Conservation (phyloP, 2,329 filamentous ascomycete genomes). For the Allantophomopsis cytisporea region DNA sequence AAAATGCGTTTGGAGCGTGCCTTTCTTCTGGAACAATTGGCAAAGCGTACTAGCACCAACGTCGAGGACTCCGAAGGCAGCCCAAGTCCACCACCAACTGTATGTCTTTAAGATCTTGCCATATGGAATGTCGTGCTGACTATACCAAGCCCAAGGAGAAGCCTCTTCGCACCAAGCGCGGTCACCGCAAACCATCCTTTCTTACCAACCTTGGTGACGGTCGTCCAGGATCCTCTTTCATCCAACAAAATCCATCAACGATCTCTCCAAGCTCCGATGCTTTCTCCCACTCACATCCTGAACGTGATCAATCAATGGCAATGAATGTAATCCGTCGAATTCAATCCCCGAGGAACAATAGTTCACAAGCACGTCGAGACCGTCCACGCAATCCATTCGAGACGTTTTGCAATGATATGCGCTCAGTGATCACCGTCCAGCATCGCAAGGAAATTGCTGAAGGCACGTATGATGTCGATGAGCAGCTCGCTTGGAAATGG, state of each 20-base stretch:
- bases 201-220: conserved; percentile 20
- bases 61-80: conserved; percentile 70
- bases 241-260: conserved; percentile 30
- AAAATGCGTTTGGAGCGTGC: conserved; percentile 84
- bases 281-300: conserved; percentile 34
- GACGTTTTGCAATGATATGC: conserved; percentile 13
- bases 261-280: conserved; percentile 37
- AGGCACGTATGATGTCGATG: conserved; percentile 14
- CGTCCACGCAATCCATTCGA: conserved; percentile 15
- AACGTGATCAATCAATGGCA: conserved; percentile 19
- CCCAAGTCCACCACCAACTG: conserved; percentile 67
- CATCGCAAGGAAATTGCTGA: conserved; percentile 12
- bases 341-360: neutral
- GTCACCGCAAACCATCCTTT: conserved; percentile 46
- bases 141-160: conserved; percentile 57
- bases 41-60: conserved; percentile 60
- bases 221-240: conserved; percentile 26
- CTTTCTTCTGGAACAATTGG: conserved; percentile 59
- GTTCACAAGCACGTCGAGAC: neutral
- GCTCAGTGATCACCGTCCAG: conserved; percentile 9
- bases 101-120: conserved; percentile 25
- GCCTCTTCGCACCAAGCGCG: conserved; percentile 60
- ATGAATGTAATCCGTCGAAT: conserved; percentile 14
- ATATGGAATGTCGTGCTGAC: too few relatives aligned
- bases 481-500: conserved; percentile 14